phyloP scores from a whole-genome alignment of 331 rosid species.

The Quercus tomentella region DNA sequence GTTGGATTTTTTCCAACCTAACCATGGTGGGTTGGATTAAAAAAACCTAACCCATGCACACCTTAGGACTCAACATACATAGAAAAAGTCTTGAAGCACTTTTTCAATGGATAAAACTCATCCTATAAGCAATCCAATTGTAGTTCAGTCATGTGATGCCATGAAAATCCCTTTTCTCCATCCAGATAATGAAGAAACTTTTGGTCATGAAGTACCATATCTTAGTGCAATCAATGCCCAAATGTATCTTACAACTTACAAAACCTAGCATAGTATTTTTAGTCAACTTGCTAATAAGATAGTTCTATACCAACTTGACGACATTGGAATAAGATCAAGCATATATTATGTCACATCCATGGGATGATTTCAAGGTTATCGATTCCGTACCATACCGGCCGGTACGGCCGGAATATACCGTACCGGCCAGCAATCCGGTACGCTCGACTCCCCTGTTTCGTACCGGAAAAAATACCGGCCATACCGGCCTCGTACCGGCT shows the following conservation, averaged over 20 bases:
- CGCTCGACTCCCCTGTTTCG: too few relatives aligned
- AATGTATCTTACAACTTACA: neutral
- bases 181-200: neutral
- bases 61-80: too few relatives aligned
- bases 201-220: neutral
- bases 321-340: neutral
- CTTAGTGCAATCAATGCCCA: neutral
- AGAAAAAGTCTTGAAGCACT: neutral
- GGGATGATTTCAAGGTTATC: neutral
- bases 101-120: neutral
- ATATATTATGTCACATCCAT: neutral
- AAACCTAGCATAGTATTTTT: neutral
- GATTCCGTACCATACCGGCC: too few relatives aligned
- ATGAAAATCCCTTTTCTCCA: neutral
- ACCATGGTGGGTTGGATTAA: too few relatives aligned
- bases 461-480: too few relatives aligned
- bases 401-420: too few relatives aligned
- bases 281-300: constrained; percentile 12
- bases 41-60: too few relatives aligned
- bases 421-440: too few relatives aligned
- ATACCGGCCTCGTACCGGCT: too few relatives aligned
- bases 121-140: neutral
- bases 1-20: too few relatives aligned
- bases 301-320: neutral
- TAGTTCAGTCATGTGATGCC: neutral